These are phyloP conservation scores for Kwoniella mangroviensis DNA, from an alignment of 768 basidiomycete species.

Conservation along the genomic window DNA sequence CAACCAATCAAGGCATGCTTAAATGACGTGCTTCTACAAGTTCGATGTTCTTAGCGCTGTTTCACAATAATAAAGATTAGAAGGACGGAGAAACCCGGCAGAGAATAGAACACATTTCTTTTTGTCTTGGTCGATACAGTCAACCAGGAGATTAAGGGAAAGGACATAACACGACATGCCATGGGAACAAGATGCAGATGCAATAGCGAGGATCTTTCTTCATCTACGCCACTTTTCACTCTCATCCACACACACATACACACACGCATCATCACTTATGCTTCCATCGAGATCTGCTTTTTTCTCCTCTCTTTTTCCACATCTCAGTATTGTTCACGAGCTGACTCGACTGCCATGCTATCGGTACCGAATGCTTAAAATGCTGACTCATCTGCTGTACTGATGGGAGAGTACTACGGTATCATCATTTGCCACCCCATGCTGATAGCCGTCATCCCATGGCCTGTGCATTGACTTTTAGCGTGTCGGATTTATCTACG, in stretches of 20 bases:
- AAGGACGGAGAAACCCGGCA: no score
- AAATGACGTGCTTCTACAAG: not conserved
- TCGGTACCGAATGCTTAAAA: not conserved
- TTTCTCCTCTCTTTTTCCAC: not conserved
- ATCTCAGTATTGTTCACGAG: not conserved
- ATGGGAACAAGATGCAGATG: not conserved
- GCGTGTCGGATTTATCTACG: conserved; percentile 1
- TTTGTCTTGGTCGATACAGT: no score
- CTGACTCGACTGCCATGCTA: not conserved
- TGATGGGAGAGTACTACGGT: not conserved
- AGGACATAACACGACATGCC: not conserved
- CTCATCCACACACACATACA: not conserved
- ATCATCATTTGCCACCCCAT: not conserved
- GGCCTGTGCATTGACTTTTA: not conserved
- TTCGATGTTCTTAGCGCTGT: no score
- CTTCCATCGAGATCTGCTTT: no score
- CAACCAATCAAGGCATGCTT: not conserved
- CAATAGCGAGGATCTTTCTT: not conserved
- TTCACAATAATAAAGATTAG: no score
- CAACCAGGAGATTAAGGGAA: not conserved
- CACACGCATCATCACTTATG: not conserved
- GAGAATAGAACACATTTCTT: no score
- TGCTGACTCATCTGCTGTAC: not conserved
- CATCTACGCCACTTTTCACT: not conserved
- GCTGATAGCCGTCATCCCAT: not conserved